phyloP scores from a whole-genome alignment of 2,329 filamentous ascomycete genomes.

The Pestalotiopsis sp. region DNA sequence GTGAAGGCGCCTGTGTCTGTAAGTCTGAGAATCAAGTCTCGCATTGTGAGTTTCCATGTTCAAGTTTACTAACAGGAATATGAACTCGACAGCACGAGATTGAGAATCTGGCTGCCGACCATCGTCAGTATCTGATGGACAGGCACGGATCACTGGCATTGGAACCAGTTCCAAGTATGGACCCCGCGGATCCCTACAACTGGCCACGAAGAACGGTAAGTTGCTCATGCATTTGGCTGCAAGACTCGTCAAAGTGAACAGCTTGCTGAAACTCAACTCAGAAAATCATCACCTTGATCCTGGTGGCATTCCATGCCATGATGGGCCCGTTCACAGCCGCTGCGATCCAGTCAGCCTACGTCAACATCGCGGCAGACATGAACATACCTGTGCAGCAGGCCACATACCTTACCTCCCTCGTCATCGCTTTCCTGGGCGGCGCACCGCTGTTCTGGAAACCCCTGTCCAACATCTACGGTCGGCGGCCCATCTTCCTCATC shows the following conservation, averaged over 20 bases:
- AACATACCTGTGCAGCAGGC: constrained; percentile 48
- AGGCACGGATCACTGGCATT: constrained; percentile 57
- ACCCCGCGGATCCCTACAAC: constrained; percentile 57
- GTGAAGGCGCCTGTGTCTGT: not conserved
- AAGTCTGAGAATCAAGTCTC: not conserved
- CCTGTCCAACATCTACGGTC: constrained; percentile 54
- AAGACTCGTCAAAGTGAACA: not conserved
- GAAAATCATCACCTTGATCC: constrained; percentile 53
- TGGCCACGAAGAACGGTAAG: constrained; percentile 53
- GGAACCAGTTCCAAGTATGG: constrained; percentile 52
- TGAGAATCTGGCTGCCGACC: constrained; percentile 39
- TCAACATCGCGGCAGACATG: constrained; percentile 53
- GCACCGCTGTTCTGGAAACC: constrained; percentile 61
- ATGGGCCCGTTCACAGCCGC: constrained; percentile 60
- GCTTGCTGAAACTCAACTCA: constrained; percentile 22
- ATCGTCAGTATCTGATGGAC: constrained; percentile 51
- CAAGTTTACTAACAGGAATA: not conserved
- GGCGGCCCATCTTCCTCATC: constrained; percentile 56
- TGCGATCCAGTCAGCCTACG: constrained; percentile 56
- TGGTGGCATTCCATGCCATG: constrained; percentile 59
- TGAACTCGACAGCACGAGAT: not conserved
- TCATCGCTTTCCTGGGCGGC: constrained; percentile 55
- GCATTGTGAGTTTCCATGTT: not conserved
- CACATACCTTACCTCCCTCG: constrained; percentile 57
- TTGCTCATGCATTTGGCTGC: not conserved